Percentiles rank a stretch among this genome's conserved stretches.
phyloP scores from a whole-genome alignment of 2,329 filamentous ascomycete genomes.

The Penicillium griseofulvum region DNA sequence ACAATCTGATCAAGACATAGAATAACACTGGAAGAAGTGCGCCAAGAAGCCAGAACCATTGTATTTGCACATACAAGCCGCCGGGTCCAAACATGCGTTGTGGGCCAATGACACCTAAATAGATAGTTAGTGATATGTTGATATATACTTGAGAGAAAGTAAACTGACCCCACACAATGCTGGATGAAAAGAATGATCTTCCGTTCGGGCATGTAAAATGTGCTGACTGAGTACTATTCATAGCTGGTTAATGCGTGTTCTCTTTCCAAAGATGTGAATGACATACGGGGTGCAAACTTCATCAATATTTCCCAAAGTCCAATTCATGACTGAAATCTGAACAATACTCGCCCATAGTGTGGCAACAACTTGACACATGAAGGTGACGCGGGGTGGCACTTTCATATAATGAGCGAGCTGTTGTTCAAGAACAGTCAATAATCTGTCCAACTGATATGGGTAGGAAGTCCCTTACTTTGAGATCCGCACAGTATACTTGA shows the following conservation, averaged over 20 bases:
- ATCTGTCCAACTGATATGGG: not conserved
- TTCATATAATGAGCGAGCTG: slow-evolving; percentile 30
- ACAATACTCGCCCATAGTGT: slow-evolving; percentile 48
- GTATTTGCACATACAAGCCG: slow-evolving; percentile 60
- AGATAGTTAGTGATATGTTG: slow-evolving; percentile 35
- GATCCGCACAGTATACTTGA: slow-evolving; percentile 16
- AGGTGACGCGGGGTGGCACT: slow-evolving; percentile 46
- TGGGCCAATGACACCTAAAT: slow-evolving; percentile 63
- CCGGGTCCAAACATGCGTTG: slow-evolving; percentile 62
- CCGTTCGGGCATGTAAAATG: slow-evolving; percentile 57
- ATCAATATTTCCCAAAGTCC: slow-evolving; percentile 45
- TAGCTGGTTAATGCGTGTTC: not conserved
- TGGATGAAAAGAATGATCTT: slow-evolving; percentile 62
- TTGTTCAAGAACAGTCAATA: slow-evolving; percentile 3
- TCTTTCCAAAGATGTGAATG: not conserved
- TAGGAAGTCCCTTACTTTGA: slow-evolving; percentile 9
- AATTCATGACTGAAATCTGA: slow-evolving; percentile 48
- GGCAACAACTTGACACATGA: slow-evolving; percentile 50
- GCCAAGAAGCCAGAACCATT: slow-evolving; percentile 68
- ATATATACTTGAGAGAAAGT: not conserved
- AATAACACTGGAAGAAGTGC: slow-evolving; percentile 58
- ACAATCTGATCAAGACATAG: slow-evolving; percentile 56
- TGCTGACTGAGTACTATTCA: slow-evolving; percentile 42
- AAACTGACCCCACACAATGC: slow-evolving; percentile 62
- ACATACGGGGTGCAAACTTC: slow-evolving; percentile 40